Evolutionary conservation across 1,139 yeast species (phyloP).

Genomic region (Scheffersomyces lignicola): DNA sequence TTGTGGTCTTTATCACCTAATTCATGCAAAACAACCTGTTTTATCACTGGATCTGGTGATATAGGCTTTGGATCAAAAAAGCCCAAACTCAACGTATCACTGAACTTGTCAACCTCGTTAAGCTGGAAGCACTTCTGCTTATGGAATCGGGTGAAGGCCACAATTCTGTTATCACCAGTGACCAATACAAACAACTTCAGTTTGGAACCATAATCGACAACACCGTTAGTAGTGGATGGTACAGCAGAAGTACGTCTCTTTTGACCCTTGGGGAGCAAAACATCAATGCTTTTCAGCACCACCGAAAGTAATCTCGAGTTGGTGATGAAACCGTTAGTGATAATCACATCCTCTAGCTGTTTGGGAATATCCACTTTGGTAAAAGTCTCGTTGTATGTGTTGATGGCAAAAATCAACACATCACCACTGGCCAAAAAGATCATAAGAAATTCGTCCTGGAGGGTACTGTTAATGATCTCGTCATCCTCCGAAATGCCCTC

Average conservation of each 20-base stretch:
- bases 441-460: conserved; percentile 52
- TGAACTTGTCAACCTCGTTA: conserved; percentile 56
- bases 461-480: conserved; percentile 53
- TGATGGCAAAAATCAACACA: conserved; percentile 46
- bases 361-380: conserved; percentile 48
- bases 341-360: conserved; percentile 56
- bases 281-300: conserved; percentile 40
- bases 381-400: conserved; percentile 41
- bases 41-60: conserved; percentile 73
- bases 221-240: conserved; percentile 9
- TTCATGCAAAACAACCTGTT: conserved; percentile 65
- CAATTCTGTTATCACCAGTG: conserved; percentile 74
- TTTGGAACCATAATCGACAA: conserved; percentile 28
- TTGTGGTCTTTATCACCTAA: conserved; percentile 60
- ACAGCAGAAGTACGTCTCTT: conserved; percentile 29
- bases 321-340: conserved; percentile 68
- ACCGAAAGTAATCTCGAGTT: conserved; percentile 43
- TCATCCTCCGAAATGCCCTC: conserved; percentile 33
- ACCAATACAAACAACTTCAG: conserved; percentile 63
- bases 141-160: conserved; percentile 64
- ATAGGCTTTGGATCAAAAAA: conserved; percentile 60
- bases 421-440: conserved; percentile 58
- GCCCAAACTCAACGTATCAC: conserved; percentile 52
- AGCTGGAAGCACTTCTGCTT: conserved; percentile 67
- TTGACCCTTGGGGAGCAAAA: conserved; percentile 29